phyloP scores from a whole-genome alignment of 805 yeast genomes.

The Naumovozyma dairenensis region DNA sequence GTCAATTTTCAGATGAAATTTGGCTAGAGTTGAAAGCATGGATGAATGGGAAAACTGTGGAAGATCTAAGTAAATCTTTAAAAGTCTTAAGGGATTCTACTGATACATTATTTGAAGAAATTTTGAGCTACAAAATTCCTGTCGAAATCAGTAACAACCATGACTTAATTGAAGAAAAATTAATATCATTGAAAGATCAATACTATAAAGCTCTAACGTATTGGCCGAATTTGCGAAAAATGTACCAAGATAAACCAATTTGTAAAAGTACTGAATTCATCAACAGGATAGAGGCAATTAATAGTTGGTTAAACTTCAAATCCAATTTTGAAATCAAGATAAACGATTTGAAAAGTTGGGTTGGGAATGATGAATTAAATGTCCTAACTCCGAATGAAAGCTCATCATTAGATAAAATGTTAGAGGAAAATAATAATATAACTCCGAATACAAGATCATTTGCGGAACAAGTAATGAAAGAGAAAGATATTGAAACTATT shows the following conservation, averaged over 20 bases:
- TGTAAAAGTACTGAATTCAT: slow-evolving; percentile 57
- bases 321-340: slow-evolving; percentile 57
- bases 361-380: slow-evolving; percentile 72
- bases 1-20: slow-evolving; percentile 34
- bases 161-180: slow-evolving; percentile 40
- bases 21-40: slow-evolving; percentile 88
- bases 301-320: slow-evolving; percentile 74
- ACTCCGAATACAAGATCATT: slow-evolving; percentile 60
- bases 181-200: slow-evolving; percentile 45
- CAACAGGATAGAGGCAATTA: slow-evolving; percentile 59
- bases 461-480: slow-evolving; percentile 77
- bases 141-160: slow-evolving; percentile 31
- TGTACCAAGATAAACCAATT: slow-evolving; percentile 69
- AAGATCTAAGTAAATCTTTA: slow-evolving; percentile 64
- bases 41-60: slow-evolving; percentile 70
- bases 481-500: slow-evolving; percentile 62
- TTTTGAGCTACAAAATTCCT: slow-evolving; percentile 51
- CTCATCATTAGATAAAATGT: slow-evolving; percentile 10
- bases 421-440: slow-evolving; percentile 18
- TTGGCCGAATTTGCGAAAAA: slow-evolving; percentile 73
- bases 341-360: slow-evolving; percentile 60
- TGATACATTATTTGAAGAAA: slow-evolving; percentile 61
- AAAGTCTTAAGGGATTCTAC: slow-evolving; percentile 60
- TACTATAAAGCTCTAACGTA: slow-evolving; percentile 61
- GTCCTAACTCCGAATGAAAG: slow-evolving; percentile 23